Conservation (phyloP, 192 early-diverging fungal species). For the Oehlia diaphana region DNA sequence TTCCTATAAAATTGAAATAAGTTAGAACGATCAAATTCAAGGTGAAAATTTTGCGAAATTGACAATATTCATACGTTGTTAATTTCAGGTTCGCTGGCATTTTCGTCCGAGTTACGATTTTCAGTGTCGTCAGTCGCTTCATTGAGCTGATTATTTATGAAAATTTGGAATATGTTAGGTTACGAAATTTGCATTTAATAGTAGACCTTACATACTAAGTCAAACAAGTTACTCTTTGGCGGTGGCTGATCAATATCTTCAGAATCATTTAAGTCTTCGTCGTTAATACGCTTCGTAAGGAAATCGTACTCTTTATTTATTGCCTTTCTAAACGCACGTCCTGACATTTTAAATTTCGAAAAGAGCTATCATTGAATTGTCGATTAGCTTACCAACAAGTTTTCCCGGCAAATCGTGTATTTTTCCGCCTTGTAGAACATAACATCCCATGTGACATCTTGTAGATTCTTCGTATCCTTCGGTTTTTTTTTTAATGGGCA, state of each 20-base stretch:
- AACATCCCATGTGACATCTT: background rate
- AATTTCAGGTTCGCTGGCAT: background rate
- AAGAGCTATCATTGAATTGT: no score
- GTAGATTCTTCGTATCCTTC: background rate
- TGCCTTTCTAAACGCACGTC: conserved; percentile 17
- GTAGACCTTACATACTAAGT: background rate
- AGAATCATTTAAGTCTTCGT: background rate
- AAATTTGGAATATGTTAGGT: background rate
- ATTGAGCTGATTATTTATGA: background rate
- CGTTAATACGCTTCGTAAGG: background rate
- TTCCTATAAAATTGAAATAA: background rate
- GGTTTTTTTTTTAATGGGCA: conserved; percentile 36
- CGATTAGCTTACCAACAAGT: no score
- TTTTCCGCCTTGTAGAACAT: background rate
- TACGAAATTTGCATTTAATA: background rate
- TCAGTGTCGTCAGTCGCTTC: conserved; percentile 2
- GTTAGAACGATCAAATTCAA: no score
- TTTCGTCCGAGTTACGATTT: background rate
- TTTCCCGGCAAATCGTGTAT: background rate
- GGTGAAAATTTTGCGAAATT: no score
- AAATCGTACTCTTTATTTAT: conserved; percentile 10
- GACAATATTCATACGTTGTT: no score
- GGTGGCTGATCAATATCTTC: background rate
- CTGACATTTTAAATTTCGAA: conserved; percentile 12
- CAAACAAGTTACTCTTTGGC: conserved; percentile 7